Evolutionary conservation across 169 alveolate species (phyloP).

Genomic region (Cryptosporidium sp.): DNA sequence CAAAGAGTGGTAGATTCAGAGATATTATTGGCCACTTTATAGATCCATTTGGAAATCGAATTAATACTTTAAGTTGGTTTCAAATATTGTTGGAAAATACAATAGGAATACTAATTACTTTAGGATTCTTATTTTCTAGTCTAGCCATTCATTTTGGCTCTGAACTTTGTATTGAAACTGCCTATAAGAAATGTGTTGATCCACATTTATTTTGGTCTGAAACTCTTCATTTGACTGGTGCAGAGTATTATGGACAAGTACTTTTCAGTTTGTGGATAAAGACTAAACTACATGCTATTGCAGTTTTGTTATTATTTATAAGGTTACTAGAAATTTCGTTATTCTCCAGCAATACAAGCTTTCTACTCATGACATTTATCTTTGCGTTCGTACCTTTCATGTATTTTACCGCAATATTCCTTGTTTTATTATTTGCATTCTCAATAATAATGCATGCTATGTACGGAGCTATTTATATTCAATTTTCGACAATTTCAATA

Average conservation of each 20-base stretch:
- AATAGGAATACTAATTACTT: constrained; percentile 44
- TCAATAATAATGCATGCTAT: constrained; percentile 73
- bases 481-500: constrained; percentile 65
- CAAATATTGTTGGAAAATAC: constrained; percentile 57
- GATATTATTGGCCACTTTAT: constrained; percentile 72
- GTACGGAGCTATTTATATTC: constrained; percentile 74
- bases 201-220: constrained; percentile 64
- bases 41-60: constrained; percentile 74
- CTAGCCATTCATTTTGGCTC: constrained; percentile 63
- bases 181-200: constrained; percentile 43
- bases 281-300: constrained; percentile 59
- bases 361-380: constrained; percentile 63
- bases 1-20: constrained; percentile 64
- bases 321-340: constrained; percentile 55
- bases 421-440: constrained; percentile 49
- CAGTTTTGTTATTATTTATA: constrained; percentile 63
- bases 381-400: constrained; percentile 75
- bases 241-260: constrained; percentile 66
- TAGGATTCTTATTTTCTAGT: constrained; percentile 50
- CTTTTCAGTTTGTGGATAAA: constrained; percentile 65
- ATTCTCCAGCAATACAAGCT: constrained; percentile 50
- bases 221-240: constrained; percentile 52
- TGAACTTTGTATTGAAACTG: constrained; percentile 72
- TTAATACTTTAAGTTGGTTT: constrained; percentile 64
- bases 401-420: constrained; percentile 64